Conservation (phyloP, 768 basidiomycete species). For the Albatrellus ellisii region DNA sequence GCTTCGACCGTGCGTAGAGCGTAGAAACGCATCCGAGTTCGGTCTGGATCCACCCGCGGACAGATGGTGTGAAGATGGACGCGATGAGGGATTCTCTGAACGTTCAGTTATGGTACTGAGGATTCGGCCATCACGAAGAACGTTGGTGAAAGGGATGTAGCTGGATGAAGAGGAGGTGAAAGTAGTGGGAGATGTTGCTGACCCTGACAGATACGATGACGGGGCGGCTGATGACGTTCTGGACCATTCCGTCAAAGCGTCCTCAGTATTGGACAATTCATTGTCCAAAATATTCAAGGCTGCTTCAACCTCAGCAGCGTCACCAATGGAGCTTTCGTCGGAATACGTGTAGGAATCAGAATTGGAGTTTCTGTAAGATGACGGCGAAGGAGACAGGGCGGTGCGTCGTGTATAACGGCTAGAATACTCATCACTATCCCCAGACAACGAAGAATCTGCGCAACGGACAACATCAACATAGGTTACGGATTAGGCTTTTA, state of each 20-base stretch:
- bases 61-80: conserved; percentile 33
- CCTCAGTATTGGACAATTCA: conserved; percentile 52
- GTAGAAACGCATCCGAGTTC: conserved; percentile 23
- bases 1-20: conserved; percentile 41
- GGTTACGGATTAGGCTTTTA: too few species aligned
- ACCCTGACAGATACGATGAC: conserved; percentile 22
- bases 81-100: conserved; percentile 52
- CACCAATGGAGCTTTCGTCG: conserved; percentile 36
- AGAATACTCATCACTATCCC: conserved; percentile 11
- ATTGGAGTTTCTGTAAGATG: background rate
- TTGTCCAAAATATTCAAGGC: conserved; percentile 54
- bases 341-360: conserved; percentile 26
- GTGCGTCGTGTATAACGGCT: conserved; percentile 14
- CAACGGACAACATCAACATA: too few species aligned
- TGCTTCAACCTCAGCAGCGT: conserved; percentile 48
- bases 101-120: conserved; percentile 71
- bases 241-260: conserved; percentile 52
- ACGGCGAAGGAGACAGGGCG: conserved; percentile 14
- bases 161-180: conserved; percentile 9
- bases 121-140: conserved; percentile 30
- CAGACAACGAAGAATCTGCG: too few species aligned
- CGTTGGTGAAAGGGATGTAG: conserved; percentile 22
- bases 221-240: conserved; percentile 23
- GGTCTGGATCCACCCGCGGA: conserved; percentile 20
- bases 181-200: conserved; percentile 17